A percentile compares a stretch with the other conserved stretches of the same genome.
Evolutionary conservation across 345 rosid species (phyloP).

Genomic region (Bretschneidera sinensis): DNA sequence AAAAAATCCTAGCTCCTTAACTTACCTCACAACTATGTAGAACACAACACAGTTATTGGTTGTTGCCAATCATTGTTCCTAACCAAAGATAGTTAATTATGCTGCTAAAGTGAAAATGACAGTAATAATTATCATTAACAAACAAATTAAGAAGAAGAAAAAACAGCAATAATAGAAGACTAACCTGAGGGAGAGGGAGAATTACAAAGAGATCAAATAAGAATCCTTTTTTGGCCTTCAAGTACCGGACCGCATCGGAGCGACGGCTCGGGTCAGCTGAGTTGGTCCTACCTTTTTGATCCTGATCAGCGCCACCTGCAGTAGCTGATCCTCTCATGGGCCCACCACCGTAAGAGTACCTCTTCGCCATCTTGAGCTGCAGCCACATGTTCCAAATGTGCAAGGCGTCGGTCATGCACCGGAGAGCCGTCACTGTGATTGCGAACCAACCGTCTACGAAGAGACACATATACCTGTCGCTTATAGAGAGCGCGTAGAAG

Average conservation of each 20-base stretch:
- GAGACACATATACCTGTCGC: conserved; percentile 69
- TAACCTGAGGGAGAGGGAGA: conserved; percentile 89
- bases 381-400: conserved; percentile 93
- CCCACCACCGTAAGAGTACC: conserved; percentile 3
- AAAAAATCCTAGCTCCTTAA: too few species aligned
- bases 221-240: conserved; percentile 61
- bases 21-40: too few species aligned
- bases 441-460: conserved; percentile 93
- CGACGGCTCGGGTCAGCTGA: too few species aligned
- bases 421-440: conserved; percentile 81
- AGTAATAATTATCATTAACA: too few species aligned
- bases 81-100: too few species aligned
- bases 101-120: too few species aligned
- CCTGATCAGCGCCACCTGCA: too few species aligned
- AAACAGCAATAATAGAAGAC: background rate
- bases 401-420: conserved; percentile 85
- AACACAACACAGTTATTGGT: too few species aligned
- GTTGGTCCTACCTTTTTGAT: too few species aligned
- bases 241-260: conserved; percentile 32
- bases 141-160: background rate
- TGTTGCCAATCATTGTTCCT: too few species aligned
- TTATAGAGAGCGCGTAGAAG: conserved; percentile 73
- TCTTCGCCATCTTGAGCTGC: conserved; percentile 58
- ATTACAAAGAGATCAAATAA: conserved; percentile 82
- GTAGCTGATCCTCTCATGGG: too few species aligned